Evolutionary conservation across 441 rosid species (phyloP).

Genomic region (Hypseocharis bilobata): DNA sequence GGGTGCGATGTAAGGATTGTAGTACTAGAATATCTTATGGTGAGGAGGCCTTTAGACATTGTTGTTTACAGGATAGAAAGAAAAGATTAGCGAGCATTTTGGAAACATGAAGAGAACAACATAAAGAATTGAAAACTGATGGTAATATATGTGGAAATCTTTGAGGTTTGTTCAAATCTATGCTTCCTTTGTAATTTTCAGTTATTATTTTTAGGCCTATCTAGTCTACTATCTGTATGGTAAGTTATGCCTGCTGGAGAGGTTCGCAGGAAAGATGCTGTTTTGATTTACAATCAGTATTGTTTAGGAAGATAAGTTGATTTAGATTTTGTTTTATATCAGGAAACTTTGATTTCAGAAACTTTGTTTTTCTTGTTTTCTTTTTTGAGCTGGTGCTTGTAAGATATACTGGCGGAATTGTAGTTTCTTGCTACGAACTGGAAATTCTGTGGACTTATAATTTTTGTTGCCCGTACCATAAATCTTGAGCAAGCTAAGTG

Average conservation of each 20-base stretch:
- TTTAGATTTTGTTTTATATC: too few species aligned
- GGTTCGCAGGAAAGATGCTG: too few species aligned
- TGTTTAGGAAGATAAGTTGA: not conserved
- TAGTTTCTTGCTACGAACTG: not conserved
- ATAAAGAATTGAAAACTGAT: not conserved
- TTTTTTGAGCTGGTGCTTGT: not conserved
- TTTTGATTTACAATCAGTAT: not conserved
- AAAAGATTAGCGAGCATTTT: not conserved
- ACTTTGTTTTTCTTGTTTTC: too few species aligned
- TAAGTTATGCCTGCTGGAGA: too few species aligned
- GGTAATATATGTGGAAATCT: not conserved
- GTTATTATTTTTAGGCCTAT: not conserved
- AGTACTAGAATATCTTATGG: not conserved
- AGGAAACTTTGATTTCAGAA: not conserved
- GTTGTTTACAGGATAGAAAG: not conserved
- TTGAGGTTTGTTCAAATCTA: not conserved
- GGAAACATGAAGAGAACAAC: too few species aligned
- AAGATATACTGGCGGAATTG: not conserved
- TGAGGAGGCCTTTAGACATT: not conserved
- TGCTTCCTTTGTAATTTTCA: not conserved
- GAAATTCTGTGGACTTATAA: not conserved
- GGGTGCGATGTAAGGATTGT: not conserved
- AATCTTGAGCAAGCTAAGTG: not conserved
- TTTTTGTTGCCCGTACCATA: not conserved
- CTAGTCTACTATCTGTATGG: not conserved